Evolutionary conservation across 345 rosid species (phyloP).

Genomic region (Sonneratia caseolaris): DNA sequence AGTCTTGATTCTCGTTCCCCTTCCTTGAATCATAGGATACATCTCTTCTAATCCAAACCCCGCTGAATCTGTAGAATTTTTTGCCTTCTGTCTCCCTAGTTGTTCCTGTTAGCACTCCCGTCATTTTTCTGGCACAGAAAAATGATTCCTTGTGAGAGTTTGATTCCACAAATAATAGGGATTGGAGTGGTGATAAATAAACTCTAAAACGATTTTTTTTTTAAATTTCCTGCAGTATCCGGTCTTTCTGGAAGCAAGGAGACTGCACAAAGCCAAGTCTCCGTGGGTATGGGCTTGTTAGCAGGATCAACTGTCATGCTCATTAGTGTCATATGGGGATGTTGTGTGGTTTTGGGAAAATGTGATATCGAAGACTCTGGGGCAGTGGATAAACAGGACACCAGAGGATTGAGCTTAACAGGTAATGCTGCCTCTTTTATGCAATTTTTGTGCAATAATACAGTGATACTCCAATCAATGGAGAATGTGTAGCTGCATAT

Average conservation of each 20-base stretch:
- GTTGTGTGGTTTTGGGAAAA: conserved; percentile 65
- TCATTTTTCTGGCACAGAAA: no score
- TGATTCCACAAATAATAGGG: background rate
- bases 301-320: conserved; percentile 93
- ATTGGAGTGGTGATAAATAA: background rate
- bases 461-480: background rate
- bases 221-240: conserved; percentile 38
- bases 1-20: background rate
- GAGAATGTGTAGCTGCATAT: background rate
- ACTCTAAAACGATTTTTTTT: background rate
- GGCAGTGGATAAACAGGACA: conserved; percentile 44
- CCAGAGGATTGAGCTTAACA: conserved; percentile 32
- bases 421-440: conserved; percentile 22
- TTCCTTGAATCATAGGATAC: no score
- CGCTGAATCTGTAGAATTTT: background rate
- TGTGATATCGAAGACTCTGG: conserved; percentile 39
- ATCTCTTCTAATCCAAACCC: no score
- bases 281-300: conserved; percentile 86
- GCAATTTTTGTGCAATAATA: background rate
- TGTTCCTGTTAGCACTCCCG: no score
- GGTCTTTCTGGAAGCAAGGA: conserved; percentile 63
- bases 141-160: no score
- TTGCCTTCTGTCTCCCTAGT: background rate
- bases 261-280: conserved; percentile 76
- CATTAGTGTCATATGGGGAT: conserved; percentile 74